Evolutionary conservation across 1,284 basidiomycete genomes (phyloP), one percentile per base, ranked within the genome.

Genomic region (Kalmanozyma brasiliensis): DNA sequence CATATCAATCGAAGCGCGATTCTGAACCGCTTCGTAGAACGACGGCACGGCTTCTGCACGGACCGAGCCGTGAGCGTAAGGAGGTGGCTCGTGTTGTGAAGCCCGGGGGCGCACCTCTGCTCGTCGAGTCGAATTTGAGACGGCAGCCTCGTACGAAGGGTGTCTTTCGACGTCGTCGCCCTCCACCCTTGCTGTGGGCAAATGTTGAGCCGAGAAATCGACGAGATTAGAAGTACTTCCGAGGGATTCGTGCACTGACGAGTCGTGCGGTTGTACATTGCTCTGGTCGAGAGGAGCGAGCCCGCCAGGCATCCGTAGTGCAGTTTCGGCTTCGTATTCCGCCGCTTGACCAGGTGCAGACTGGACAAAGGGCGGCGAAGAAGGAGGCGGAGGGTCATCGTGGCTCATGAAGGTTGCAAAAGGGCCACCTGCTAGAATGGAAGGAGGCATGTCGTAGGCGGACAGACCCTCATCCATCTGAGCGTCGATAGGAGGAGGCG

Each of bases 401-500:
- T 16, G 66, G 57, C n/a, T 63, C 60, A 9, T 60, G 45, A 14
- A 35, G 19, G 10, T 36, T n/a, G 37, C 24, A 22, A n/a, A 16
- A 22, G n/a, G 2, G 16, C 7, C 8, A 11, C 35, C 38, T 2
- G 33, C 14, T 2, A 42, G 17, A 4, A 24, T 24, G n/a, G 42
- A 24, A 0, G 55, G 17, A 1, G 41, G 47, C 41, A 45, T 11
- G 1, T 41, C 34, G 43, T 58, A 64, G 3, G 35, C 20, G 2
- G 53, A 53, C 7, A 37, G n/a, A 19, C 19, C 16, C 6, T 26
- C 41, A 5, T 22, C 14, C 8, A 37, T 1, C 1, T 20, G 20
- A 5, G 41, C 58, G 33, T 62, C 65, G 34, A 68, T 68, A 0
- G 59, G 53, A n/a, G 65, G 65, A 16, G 65, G 65, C 33, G 52